Percentiles rank a stretch among this genome's conserved stretches.
phyloP scores from a whole-genome alignment of 2,329 filamentous ascomycete species.

The Alternaria infectoria region DNA sequence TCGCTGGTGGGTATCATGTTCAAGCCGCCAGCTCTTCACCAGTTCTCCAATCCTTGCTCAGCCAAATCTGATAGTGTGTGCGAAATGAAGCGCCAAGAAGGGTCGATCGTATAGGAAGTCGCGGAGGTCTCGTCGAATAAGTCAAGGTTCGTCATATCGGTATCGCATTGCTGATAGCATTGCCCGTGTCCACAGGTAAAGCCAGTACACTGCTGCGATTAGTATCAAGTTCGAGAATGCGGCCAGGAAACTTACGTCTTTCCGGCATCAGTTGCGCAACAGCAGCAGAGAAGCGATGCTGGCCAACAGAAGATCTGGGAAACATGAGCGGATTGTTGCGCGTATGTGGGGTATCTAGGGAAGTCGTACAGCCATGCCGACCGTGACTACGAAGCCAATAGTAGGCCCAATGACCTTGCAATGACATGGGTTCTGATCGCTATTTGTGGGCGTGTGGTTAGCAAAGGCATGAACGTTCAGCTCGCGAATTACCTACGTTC shows the following conservation, averaged over 20 bases:
- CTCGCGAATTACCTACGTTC: constrained; percentile 38
- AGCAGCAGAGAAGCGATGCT: constrained; percentile 62
- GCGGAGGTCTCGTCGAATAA: not conserved
- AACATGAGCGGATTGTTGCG: constrained; percentile 10
- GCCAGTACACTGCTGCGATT: constrained; percentile 55
- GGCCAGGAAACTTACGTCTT: constrained; percentile 54
- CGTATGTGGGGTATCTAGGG: constrained; percentile 6
- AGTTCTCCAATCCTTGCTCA: not conserved
- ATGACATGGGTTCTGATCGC: constrained; percentile 63
- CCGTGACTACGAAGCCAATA: constrained; percentile 57
- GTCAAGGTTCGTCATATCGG: constrained; percentile 44
- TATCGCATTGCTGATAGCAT: constrained; percentile 58
- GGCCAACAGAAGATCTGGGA: constrained; percentile 61
- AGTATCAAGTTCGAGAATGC: constrained; percentile 11
- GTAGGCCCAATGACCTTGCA: constrained; percentile 65
- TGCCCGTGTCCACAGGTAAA: constrained; percentile 60
- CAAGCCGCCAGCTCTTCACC: not conserved
- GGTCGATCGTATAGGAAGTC: not conserved
- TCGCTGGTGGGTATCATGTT: constrained; percentile 3
- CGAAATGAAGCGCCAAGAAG: not conserved
- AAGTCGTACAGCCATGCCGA: constrained; percentile 57
- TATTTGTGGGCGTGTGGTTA: constrained; percentile 33
- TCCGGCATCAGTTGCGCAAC: constrained; percentile 60
- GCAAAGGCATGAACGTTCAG: not conserved
- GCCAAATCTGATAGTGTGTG: not conserved